These are phyloP conservation scores for Wickerhamomyces bovis DNA, from an alignment of 805 yeast genomes.

Conservation along the genomic window DNA sequence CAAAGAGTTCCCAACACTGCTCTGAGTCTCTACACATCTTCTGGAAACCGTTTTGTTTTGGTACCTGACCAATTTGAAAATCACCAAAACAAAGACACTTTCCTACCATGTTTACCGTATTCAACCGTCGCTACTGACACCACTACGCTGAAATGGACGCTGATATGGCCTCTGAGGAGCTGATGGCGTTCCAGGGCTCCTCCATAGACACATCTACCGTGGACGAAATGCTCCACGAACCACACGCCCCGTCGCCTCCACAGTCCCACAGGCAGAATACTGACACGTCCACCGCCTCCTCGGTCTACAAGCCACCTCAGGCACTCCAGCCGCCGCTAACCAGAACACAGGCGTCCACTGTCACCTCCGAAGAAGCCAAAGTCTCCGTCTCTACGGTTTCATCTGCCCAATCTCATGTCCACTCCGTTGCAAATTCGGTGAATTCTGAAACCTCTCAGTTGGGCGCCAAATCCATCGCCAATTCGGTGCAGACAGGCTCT, in stretches of 20 bases:
- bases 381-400: constrained; percentile 3
- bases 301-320: neutral
- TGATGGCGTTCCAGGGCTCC: neutral
- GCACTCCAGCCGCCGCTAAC: neutral
- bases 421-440: constrained; percentile 5
- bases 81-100: neutral
- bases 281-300: neutral
- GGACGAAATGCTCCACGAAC: neutral
- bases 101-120: neutral
- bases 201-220: too few relatives aligned
- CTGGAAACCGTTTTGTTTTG: too few relatives aligned
- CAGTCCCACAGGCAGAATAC: neutral
- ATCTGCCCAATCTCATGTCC: constrained; percentile 1
- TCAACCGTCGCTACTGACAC: neutral
- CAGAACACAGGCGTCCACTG: neutral
- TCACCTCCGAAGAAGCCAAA: neutral
- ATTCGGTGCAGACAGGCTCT: constrained; percentile 15
- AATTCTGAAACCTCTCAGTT: neutral
- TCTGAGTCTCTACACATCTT: neutral
- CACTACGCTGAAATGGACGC: constrained; percentile 1
- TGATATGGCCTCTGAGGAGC: constrained; percentile 3
- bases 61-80: neutral
- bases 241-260: neutral
- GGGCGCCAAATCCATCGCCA: neutral
- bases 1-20: too few relatives aligned